Percentiles rank a stretch among this genome's conserved stretches.
Evolutionary conservation across 768 basidiomycete species (phyloP).

Genomic region (Leucocoprinus leucothites): DNA sequence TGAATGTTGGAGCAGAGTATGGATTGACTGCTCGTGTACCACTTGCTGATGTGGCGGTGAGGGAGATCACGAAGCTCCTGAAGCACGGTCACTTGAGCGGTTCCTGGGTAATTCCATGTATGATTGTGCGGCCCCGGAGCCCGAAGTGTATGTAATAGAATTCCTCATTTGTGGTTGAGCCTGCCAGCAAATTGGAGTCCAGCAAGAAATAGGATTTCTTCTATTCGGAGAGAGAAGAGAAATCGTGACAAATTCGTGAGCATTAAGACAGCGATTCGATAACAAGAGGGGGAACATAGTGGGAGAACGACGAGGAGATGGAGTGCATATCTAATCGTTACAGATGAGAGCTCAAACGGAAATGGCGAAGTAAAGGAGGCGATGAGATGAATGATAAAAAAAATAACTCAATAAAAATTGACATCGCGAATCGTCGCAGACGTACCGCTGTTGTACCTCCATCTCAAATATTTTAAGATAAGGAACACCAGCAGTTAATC

Average conservation of each 20-base stretch:
- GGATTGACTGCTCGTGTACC: neutral
- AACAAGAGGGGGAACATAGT: slow-evolving; percentile 27
- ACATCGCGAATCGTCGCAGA: slow-evolving; percentile 8
- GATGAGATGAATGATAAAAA: slow-evolving; percentile 11
- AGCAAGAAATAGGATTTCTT: slow-evolving; percentile 3
- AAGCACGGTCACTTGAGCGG: neutral
- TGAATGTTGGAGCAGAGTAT: too few relatives aligned
- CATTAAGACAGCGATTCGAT: slow-evolving; percentile 24
- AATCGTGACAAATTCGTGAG: slow-evolving; percentile 16
- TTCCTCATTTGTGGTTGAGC: neutral
- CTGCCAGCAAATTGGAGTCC: too few relatives aligned
- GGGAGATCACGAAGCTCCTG: neutral
- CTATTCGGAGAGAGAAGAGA: slow-evolving; percentile 10
- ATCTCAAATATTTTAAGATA: neutral
- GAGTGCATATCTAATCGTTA: slow-evolving; percentile 75
- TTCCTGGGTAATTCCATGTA: neutral
- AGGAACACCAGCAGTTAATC: neutral
- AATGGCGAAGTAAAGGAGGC: slow-evolving; percentile 10
- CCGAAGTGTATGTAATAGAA: neutral
- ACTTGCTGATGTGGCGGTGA: neutral
- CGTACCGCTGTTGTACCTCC: slow-evolving; percentile 3
- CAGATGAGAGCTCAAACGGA: slow-evolving; percentile 34
- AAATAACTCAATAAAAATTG: slow-evolving; percentile 16
- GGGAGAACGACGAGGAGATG: slow-evolving; percentile 26
- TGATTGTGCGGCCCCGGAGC: neutral